phyloP scores from a whole-genome alignment of 148 eudicot genomes.

The Rhododendron mucronatum region DNA sequence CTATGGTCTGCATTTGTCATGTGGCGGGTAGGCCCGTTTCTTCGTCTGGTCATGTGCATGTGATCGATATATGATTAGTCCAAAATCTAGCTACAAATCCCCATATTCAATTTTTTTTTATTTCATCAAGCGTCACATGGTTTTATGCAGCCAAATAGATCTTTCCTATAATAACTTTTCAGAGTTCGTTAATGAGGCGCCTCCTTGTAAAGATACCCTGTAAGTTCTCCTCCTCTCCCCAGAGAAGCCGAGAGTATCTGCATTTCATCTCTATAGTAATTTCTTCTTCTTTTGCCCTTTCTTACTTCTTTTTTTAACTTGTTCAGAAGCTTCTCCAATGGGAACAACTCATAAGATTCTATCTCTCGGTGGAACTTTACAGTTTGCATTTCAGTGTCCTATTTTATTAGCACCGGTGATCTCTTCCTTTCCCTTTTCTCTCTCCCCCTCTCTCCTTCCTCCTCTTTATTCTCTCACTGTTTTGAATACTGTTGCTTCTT shows the following conservation, averaged over 20 bases:
- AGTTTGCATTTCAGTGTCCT: neutral
- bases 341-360: conserved; percentile 31
- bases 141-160: conserved; percentile 36
- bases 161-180: conserved; percentile 62
- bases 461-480: neutral
- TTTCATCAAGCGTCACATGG: neutral
- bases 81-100: neutral
- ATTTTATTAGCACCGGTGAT: neutral
- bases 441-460: too few species aligned
- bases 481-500: neutral
- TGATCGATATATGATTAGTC: neutral
- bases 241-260: neutral
- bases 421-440: too few species aligned
- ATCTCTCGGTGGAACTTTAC: neutral
- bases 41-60: neutral
- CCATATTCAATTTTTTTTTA: neutral
- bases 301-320: conserved; percentile 24
- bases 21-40: neutral
- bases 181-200: conserved; percentile 17
- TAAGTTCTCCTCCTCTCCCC: conserved; percentile 16
- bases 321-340: conserved; percentile 42
- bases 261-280: neutral
- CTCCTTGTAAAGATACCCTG: conserved; percentile 37
- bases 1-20: neutral
- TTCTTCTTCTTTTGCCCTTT: neutral